Conservation (phyloP, 2,329 filamentous ascomycete genomes). For the Cytospora piceicola region DNA sequence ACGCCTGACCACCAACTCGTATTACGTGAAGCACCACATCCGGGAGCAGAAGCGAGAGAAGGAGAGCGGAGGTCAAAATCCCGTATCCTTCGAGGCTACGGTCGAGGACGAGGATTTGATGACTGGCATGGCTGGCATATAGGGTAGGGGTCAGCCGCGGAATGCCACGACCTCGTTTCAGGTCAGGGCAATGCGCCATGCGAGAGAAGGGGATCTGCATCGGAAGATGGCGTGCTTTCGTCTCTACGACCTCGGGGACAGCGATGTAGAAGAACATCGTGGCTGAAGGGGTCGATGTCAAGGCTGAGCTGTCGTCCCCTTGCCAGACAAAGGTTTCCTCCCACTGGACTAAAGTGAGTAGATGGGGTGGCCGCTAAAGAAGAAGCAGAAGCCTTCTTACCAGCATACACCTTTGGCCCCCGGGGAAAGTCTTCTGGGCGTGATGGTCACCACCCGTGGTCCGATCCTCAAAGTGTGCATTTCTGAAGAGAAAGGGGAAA, state of each 20-base stretch:
- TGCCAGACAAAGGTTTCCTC: not conserved
- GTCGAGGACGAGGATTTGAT: conserved; percentile 67
- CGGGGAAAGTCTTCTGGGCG: not conserved
- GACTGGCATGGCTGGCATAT: conserved; percentile 44
- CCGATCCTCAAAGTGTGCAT: not conserved
- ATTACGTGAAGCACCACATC: conserved; percentile 55
- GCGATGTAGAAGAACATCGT: not conserved
- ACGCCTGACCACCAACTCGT: conserved; percentile 57
- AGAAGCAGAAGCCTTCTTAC: not conserved
- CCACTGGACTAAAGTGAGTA: not conserved
- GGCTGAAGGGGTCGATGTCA: not conserved
- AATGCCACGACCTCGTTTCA: not conserved
- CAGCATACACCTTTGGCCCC: not conserved
- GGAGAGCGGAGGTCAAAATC: conserved; percentile 39
- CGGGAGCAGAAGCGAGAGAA: conserved; percentile 55
- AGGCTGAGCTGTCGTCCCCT: not conserved
- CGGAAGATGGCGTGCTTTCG: not conserved
- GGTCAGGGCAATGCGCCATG: not conserved
- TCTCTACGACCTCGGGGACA: not conserved
- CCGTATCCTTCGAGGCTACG: conserved; percentile 48
- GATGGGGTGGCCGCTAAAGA: not conserved
- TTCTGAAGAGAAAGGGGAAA: not conserved
- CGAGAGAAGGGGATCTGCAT: not conserved
- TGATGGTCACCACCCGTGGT: not conserved
- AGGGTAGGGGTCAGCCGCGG: not conserved